Evolutionary conservation across 202 grass and related monocot species (phyloP).

Genomic region (Zizania palustris): DNA sequence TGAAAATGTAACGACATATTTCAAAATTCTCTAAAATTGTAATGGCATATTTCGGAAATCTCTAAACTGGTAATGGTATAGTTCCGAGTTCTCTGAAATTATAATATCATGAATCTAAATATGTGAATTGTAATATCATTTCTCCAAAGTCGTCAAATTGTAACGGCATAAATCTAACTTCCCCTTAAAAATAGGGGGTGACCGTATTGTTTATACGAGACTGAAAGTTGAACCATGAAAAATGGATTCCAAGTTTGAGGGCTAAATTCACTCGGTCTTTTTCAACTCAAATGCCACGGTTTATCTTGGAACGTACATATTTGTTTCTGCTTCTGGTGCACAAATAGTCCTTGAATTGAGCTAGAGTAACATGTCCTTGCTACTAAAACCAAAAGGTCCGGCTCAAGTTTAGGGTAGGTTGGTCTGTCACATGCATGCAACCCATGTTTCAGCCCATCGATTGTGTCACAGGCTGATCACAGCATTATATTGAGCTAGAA

Average conservation of each 20-base stretch:
- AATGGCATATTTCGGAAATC: too few relatives aligned
- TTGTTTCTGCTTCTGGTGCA: not conserved
- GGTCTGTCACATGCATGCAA: slow-evolving; percentile 11
- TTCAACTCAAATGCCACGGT: not conserved
- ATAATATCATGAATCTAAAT: too few relatives aligned
- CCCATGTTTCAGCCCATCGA: slow-evolving; percentile 2
- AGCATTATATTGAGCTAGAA: slow-evolving; percentile 40
- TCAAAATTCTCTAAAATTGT: too few relatives aligned
- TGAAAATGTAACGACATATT: too few relatives aligned
- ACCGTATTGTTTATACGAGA: not conserved
- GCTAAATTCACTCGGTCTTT: not conserved
- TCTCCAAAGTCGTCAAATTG: too few relatives aligned
- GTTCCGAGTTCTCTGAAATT: too few relatives aligned
- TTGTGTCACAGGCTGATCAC: not conserved
- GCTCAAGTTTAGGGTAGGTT: slow-evolving; percentile 34
- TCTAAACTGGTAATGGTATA: too few relatives aligned
- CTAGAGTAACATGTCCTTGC: too few relatives aligned
- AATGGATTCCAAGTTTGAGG: not conserved
- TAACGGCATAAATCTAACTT: too few relatives aligned
- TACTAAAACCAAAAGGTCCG: not conserved
- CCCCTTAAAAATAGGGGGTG: too few relatives aligned
- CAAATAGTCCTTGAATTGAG: not conserved
- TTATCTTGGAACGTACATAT: not conserved
- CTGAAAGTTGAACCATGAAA: not conserved
- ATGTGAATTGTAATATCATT: too few relatives aligned